Evolutionary conservation across 805 yeast genomes (phyloP).

Genomic region (Yueomyces sp.): DNA sequence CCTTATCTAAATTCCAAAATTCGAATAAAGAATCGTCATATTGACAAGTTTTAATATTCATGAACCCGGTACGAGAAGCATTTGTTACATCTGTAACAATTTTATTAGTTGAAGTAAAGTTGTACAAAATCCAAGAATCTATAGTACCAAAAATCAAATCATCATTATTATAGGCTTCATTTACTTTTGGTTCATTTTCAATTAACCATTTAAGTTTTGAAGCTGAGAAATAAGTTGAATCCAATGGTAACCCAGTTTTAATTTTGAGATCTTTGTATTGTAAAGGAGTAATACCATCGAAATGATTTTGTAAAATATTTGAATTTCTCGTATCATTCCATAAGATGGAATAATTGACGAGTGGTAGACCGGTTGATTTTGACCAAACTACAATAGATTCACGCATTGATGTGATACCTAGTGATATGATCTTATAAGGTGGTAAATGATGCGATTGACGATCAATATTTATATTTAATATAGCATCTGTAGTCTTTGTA

Average conservation of each 20-base stretch:
- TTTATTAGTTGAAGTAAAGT: conserved; percentile 55
- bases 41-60: conserved; percentile 63
- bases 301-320: conserved; percentile 48
- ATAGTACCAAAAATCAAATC: conserved; percentile 87
- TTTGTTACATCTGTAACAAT: conserved; percentile 82
- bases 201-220: conserved; percentile 82
- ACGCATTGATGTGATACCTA: conserved; percentile 92
- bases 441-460: conserved; percentile 29
- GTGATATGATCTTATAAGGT: conserved; percentile 50
- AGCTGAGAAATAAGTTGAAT: conserved; percentile 81
- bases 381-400: conserved; percentile 91
- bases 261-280: conserved; percentile 46
- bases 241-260: conserved; percentile 70
- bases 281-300: conserved; percentile 25
- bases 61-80: conserved; percentile 82
- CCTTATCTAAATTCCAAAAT: conserved; percentile 68
- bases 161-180: conserved; percentile 57
- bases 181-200: conserved; percentile 58
- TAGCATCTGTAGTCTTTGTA: conserved; percentile 44
- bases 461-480: conserved; percentile 44
- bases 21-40: conserved; percentile 66
- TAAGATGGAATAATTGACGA: conserved; percentile 72
- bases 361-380: conserved; percentile 65
- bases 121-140: conserved; percentile 86
- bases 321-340: conserved; percentile 93